phyloP scores from a whole-genome alignment of 176 grass and related monocot species.

The Rhynchospora tenuis region DNA sequence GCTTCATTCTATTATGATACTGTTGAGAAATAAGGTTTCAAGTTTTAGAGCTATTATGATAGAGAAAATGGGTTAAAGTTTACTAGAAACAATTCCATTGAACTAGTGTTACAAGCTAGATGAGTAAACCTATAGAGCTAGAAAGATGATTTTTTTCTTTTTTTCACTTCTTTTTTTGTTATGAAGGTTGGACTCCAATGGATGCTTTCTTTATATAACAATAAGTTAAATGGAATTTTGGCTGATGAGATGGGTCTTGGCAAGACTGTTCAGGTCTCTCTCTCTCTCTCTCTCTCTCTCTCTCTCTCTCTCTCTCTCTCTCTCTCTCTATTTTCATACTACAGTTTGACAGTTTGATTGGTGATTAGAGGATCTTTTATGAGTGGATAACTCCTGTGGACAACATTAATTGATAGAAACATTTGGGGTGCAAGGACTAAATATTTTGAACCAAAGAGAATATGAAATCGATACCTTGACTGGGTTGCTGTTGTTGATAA shows the following conservation, averaged over 20 bases:
- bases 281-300: slow-evolving; percentile 16
- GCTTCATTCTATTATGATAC: neutral
- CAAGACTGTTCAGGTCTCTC: slow-evolving; percentile 91
- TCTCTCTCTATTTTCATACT: no score
- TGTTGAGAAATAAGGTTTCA: neutral
- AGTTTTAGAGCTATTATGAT: neutral
- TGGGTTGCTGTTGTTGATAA: neutral
- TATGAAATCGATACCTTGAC: neutral
- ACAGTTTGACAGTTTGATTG: no score
- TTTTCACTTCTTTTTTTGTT: neutral
- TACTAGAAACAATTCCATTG: neutral
- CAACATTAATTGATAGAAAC: neutral
- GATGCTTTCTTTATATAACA: slow-evolving; percentile 99
- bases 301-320: slow-evolving; percentile 35
- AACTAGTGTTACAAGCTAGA: neutral
- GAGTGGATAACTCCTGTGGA: neutral
- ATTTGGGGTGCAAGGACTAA: slow-evolving; percentile 10
- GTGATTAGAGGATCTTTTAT: neutral
- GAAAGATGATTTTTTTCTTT: slow-evolving; percentile 9
- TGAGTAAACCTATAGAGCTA: slow-evolving; percentile 4
- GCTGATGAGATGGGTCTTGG: slow-evolving; percentile 99
- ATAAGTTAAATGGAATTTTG: slow-evolving; percentile 99
- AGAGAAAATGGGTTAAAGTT: neutral
- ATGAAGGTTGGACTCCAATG: slow-evolving; percentile 92
- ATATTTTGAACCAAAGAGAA: neutral